Conservation (phyloP, 331 rosid species). For the Spiraea crenata region DNA sequence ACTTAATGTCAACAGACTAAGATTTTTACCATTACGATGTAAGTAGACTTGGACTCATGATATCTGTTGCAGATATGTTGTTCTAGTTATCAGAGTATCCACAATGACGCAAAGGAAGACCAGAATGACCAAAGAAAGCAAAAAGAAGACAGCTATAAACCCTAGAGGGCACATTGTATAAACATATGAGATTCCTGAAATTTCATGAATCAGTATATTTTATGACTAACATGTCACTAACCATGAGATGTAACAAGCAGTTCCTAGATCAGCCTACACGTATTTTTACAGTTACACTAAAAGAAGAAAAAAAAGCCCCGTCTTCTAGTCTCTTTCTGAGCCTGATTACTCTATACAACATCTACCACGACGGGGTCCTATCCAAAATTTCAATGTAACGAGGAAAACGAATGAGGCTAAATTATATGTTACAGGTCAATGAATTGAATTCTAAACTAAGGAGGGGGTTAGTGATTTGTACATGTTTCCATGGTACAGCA, state of each 20-base stretch:
- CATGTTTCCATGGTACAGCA: constrained; percentile 47
- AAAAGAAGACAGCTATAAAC: too few species aligned
- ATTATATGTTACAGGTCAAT: constrained; percentile 72
- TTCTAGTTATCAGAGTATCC: too few species aligned
- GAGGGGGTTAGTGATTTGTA: constrained; percentile 68
- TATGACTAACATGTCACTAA: constrained; percentile 16
- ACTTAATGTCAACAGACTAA: too few species aligned
- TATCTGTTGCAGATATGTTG: too few species aligned
- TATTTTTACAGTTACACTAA: constrained; percentile 54
- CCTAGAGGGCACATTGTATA: neutral
- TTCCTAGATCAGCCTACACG: constrained; percentile 37
- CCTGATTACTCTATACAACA: constrained; percentile 63
- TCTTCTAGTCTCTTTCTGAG: constrained; percentile 56
- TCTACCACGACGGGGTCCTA: constrained; percentile 45
- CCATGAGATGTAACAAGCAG: constrained; percentile 25
- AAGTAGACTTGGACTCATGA: too few species aligned
- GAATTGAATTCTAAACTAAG: constrained; percentile 61
- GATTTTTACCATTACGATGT: too few species aligned
- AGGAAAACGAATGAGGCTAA: constrained; percentile 23
- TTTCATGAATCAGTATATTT: constrained; percentile 29
- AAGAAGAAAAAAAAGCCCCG: constrained; percentile 13
- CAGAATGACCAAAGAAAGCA: neutral
- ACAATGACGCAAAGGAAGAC: neutral
- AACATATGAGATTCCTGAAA: constrained; percentile 10
- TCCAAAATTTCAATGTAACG: constrained; percentile 47